Conservation (phyloP, 257 asterid genomes). For the Solanum medicagineum region DNA sequence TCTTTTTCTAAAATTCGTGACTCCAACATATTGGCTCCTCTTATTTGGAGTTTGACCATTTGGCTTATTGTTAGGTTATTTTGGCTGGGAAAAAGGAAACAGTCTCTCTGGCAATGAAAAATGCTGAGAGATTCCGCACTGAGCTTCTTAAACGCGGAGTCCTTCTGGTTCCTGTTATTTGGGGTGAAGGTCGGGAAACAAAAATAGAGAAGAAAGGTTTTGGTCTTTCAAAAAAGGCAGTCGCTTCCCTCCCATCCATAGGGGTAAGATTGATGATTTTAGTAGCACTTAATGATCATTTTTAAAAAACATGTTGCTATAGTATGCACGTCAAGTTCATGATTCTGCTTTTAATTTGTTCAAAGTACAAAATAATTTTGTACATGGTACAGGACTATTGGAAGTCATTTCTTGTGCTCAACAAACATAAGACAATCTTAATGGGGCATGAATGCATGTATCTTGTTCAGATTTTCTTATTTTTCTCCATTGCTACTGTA, state of each 20-base stretch:
- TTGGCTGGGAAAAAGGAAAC: slow-evolving; percentile 83
- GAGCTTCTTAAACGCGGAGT: slow-evolving; percentile 80
- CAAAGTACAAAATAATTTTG: background rate
- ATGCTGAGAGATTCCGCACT: slow-evolving; percentile 77
- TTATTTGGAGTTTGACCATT: slow-evolving; percentile 6
- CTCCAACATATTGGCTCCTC: background rate
- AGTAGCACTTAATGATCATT: background rate
- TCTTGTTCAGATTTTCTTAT: background rate
- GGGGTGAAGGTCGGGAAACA: slow-evolving; percentile 60
- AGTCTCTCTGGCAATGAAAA: slow-evolving; percentile 53
- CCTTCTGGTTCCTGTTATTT: slow-evolving; percentile 73
- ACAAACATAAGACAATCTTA: background rate
- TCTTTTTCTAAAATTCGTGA: background rate
- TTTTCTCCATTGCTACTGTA: slow-evolving; percentile 16
- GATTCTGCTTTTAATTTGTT: background rate
- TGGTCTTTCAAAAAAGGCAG: slow-evolving; percentile 61
- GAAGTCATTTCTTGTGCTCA: background rate
- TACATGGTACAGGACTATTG: background rate
- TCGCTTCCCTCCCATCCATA: slow-evolving; percentile 76
- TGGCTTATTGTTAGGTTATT: slow-evolving; percentile 47
- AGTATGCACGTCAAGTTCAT: background rate
- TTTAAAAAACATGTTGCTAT: background rate
- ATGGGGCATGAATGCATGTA: background rate
- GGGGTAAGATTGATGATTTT: slow-evolving; percentile 43
- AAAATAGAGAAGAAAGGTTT: slow-evolving; percentile 71